Conservation (phyloP, 176 grass and related monocot species). For the Eragrostis curvula region DNA sequence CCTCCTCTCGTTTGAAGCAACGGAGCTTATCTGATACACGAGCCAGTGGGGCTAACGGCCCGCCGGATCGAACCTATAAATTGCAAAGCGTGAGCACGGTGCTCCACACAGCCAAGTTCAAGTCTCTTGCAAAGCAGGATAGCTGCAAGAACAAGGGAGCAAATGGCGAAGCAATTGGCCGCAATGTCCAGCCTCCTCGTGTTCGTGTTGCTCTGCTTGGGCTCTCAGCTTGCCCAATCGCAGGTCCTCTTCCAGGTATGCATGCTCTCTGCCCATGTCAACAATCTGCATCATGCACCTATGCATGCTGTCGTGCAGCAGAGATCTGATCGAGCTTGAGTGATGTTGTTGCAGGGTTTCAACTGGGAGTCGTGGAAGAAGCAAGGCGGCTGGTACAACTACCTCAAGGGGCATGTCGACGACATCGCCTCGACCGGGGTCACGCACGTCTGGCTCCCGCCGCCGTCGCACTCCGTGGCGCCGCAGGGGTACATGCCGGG, state of each 20-base stretch:
- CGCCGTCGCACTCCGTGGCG: constrained; percentile 72
- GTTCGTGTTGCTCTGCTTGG: constrained; percentile 37
- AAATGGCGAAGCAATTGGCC: constrained; percentile 23
- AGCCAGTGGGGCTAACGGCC: not conserved
- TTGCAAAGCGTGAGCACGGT: constrained; percentile 9
- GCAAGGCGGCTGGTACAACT: constrained; percentile 79
- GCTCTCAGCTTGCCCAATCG: constrained; percentile 33
- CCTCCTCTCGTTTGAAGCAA: constrained; percentile 39
- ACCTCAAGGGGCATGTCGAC: constrained; percentile 41
- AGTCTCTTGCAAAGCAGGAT: not conserved
- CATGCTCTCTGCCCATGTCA: too few species aligned
- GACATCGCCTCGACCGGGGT: constrained; percentile 63
- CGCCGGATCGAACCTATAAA: constrained; percentile 35
- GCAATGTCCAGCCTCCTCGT: constrained; percentile 16
- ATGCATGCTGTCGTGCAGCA: not conserved
- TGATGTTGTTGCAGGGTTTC: constrained; percentile 54
- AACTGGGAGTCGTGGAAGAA: constrained; percentile 93
- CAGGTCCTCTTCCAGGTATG: constrained; percentile 51
- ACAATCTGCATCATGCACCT: not conserved
- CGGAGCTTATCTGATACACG: constrained; percentile 40
- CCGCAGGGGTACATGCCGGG: constrained; percentile 90
- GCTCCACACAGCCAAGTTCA: constrained; percentile 26
- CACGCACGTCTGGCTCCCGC: constrained; percentile 90
- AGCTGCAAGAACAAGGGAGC: not conserved
- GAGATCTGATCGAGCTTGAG: not conserved